phyloP scores from a whole-genome alignment of 257 asterid genomes.

The Asclepias syriaca region DNA sequence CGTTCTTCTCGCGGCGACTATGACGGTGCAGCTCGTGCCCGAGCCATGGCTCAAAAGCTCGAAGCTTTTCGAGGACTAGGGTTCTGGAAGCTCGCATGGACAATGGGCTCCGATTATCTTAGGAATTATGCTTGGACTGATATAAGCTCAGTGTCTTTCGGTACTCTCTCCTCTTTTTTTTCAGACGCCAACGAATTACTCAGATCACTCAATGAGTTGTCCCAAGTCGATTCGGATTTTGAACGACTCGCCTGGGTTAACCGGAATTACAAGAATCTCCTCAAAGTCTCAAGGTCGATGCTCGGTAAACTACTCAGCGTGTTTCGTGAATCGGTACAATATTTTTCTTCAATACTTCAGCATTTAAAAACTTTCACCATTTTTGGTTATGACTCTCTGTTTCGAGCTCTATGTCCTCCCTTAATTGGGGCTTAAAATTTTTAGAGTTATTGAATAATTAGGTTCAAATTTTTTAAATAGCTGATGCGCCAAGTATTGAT shows the following conservation, averaged over 20 bases:
- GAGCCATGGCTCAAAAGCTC: conserved; percentile 35
- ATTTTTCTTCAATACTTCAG: background rate
- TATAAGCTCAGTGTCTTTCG: conserved; percentile 29
- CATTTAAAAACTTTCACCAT: background rate
- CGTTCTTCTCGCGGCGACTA: conserved; percentile 71
- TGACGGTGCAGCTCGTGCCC: conserved; percentile 57
- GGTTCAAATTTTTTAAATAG: background rate
- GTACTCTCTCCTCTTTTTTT: conserved; percentile 30
- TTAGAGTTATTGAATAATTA: background rate
- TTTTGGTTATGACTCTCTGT: background rate
- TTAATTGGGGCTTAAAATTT: background rate
- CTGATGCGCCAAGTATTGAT: background rate
- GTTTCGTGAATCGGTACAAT: conserved; percentile 51
- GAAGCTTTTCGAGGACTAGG: conserved; percentile 53
- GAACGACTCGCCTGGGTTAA: conserved; percentile 60
- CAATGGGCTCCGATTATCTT: conserved; percentile 54
- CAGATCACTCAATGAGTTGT: conserved; percentile 37
- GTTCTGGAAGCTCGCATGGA: conserved; percentile 49
- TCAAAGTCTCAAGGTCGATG: conserved; percentile 42
- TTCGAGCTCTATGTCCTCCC: background rate
- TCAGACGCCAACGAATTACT: conserved; percentile 57
- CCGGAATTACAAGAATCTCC: conserved; percentile 46
- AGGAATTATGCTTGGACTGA: conserved; percentile 61
- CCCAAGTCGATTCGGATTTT: conserved; percentile 35
- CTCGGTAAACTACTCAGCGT: conserved; percentile 40